A percentile compares a stretch with the other conserved stretches of the same genome.
phyloP scores from a whole-genome alignment of 345 rosid genomes.

The Mangifera indica region DNA sequence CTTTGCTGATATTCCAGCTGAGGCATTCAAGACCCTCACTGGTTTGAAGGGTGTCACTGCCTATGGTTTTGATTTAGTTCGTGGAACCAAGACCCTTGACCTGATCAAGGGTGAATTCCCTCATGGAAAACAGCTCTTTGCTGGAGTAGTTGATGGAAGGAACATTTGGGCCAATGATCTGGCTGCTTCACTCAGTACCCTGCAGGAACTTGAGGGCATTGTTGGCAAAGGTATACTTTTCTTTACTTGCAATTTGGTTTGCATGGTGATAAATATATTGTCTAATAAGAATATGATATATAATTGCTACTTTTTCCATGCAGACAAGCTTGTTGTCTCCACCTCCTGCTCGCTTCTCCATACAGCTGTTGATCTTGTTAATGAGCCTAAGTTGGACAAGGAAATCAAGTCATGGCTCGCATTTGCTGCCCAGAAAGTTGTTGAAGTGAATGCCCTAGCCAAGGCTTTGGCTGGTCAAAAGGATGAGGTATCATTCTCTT shows the following conservation, averaged over 20 bases:
- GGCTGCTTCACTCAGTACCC: slow-evolving; percentile 63
- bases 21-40: slow-evolving; percentile 73
- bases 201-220: slow-evolving; percentile 61
- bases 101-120: slow-evolving; percentile 85
- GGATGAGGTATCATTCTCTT: slow-evolving; percentile 59
- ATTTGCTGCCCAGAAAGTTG: slow-evolving; percentile 94
- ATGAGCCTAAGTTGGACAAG: slow-evolving; percentile 77
- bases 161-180: slow-evolving; percentile 99
- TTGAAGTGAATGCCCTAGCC: slow-evolving; percentile 92
- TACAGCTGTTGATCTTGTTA: slow-evolving; percentile 91
- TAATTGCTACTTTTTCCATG: slow-evolving; percentile 12
- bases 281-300: neutral
- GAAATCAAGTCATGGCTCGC: slow-evolving; percentile 98
- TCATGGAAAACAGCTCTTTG: slow-evolving; percentile 77
- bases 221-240: slow-evolving; percentile 75
- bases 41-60: slow-evolving; percentile 85
- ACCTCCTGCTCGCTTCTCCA: slow-evolving; percentile 97
- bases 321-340: slow-evolving; percentile 93
- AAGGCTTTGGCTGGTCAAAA: slow-evolving; percentile 84
- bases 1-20: slow-evolving; percentile 89
- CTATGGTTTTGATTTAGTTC: slow-evolving; percentile 83
- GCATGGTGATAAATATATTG: neutral
- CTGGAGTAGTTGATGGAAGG: slow-evolving; percentile 97
- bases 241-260: slow-evolving; percentile 9
- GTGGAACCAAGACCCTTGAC: slow-evolving; percentile 80